Evolutionary conservation across 2,329 filamentous ascomycete species (phyloP).

Genomic region (Pezicula neosporulosa): DNA sequence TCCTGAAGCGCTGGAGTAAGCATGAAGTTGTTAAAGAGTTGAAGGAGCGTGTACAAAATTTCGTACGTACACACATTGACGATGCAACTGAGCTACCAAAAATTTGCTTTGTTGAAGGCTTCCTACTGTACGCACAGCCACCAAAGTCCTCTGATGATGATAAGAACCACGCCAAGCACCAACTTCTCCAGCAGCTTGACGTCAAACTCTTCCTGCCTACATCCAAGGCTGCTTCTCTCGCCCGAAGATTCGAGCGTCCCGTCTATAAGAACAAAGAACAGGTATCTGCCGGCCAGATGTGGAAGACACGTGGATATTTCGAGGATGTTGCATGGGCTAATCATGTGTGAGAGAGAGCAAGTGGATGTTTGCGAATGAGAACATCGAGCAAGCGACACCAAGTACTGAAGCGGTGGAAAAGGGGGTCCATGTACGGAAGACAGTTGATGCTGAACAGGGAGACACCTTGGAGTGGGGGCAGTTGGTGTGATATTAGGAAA

Average conservation of each 20-base stretch:
- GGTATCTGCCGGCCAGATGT: slow-evolving; percentile 19
- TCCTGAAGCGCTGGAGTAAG: neutral
- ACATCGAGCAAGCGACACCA: neutral
- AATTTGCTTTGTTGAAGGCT: slow-evolving; percentile 17
- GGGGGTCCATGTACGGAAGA: neutral
- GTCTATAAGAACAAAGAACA: slow-evolving; percentile 14
- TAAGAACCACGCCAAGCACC: neutral
- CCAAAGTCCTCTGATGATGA: neutral
- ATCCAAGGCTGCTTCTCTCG: slow-evolving; percentile 5
- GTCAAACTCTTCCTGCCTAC: slow-evolving; percentile 20
- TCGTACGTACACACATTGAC: neutral
- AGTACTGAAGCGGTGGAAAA: too few species aligned
- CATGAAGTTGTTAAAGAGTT: neutral
- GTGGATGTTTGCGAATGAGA: slow-evolving; percentile 12
- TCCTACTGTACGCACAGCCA: slow-evolving; percentile 8
- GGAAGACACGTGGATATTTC: slow-evolving; percentile 27
- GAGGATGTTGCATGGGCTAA: slow-evolving; percentile 21
- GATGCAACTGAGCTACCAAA: neutral
- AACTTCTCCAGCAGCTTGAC: slow-evolving; percentile 8
- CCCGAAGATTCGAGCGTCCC: slow-evolving; percentile 9
- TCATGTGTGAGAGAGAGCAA: slow-evolving; percentile 7
- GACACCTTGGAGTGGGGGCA: neutral
- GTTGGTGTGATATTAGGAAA: neutral
- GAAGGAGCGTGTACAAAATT: neutral
- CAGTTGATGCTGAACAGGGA: neutral